phyloP scores from a whole-genome alignment of 441 rosid genomes.

The Euphorbia neoarborescens region DNA sequence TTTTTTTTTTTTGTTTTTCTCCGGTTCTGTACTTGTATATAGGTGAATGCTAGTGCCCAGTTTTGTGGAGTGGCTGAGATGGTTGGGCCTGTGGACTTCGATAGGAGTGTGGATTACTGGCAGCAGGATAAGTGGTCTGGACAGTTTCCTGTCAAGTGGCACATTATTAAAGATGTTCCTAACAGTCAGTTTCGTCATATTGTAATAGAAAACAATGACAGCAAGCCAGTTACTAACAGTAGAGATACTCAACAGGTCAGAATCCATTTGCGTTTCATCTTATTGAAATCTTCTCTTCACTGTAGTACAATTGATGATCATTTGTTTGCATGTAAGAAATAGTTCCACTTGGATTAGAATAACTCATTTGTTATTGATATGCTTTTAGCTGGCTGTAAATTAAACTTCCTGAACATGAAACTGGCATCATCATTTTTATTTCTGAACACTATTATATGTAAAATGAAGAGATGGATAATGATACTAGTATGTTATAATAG shows the following conservation, averaged over 20 bases:
- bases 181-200: slow-evolving; percentile 70
- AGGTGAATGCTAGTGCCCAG: slow-evolving; percentile 94
- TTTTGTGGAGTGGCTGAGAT: slow-evolving; percentile 95
- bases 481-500: neutral
- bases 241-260: slow-evolving; percentile 93
- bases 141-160: slow-evolving; percentile 86
- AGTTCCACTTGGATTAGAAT: neutral
- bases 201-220: slow-evolving; percentile 70
- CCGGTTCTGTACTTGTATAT: slow-evolving; percentile 12
- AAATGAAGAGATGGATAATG: neutral
- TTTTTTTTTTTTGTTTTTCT: neutral
- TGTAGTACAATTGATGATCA: neutral
- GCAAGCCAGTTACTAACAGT: slow-evolving; percentile 86
- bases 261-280: slow-evolving; percentile 4
- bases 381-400: slow-evolving; percentile 1
- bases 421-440: neutral
- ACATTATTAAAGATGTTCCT: slow-evolving; percentile 74
- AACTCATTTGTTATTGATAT: neutral
- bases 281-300: neutral
- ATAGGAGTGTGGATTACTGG: slow-evolving; percentile 80
- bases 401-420: neutral
- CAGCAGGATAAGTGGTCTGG: slow-evolving; percentile 97
- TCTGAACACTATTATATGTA: neutral
- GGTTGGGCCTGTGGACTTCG: slow-evolving; percentile 74
- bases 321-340: slow-evolving; percentile 5